Evolutionary conservation across 768 basidiomycete species (phyloP), one percentile per base, ranked within the genome.

Genomic region (Podaxis rugospora): DNA sequence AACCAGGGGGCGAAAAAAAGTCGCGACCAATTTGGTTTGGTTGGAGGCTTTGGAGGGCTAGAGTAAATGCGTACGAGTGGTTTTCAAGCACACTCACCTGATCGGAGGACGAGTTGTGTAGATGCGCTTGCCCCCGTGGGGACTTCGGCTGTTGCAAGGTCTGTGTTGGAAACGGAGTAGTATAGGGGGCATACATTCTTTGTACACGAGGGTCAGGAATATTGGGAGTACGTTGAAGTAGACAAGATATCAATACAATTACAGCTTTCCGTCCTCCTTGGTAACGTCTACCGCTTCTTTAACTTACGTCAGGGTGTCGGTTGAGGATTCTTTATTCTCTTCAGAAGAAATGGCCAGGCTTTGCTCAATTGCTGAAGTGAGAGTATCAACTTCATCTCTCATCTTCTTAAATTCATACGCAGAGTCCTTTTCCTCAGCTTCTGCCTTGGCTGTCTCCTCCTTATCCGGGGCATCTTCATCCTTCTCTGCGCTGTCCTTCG

Each of bases 131-230:
- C 87, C 87, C 81, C 84, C 85, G 83, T 86, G 86, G 87, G 89
- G 89, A 90, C 89, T 88, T 84, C 80, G 80, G 80, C 86, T 82
- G 77, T 74, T 83, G 89, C 86, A 74, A 90, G 89, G 87, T 66
- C 67, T 70, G 84, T 91, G 89, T 86, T 76, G 83, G 87, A 79
- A 74, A 68, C 75, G 81, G 88, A 75, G 89, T 91, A 90, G 89
- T 91, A 91, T 90, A 77, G 85, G 88, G 78, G 85, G 89, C 88
- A 71, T 62, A 91, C 86, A 90, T 78, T 56, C 65, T 55, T 59
- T 60, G 55, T 36, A 23, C 47, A 28, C 37, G 27, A 40, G 11
- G 5, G 39, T 57, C 37, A 39, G 16, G 14, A 5, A 40, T 28
- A 28, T 11, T 32, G 18, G 7, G 44, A 23, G 57, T 39, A 32